Percentiles rank a stretch among this genome's conserved stretches.
Conservation (phyloP, 805 yeast genomes). For the Clavispora carvajalis region DNA sequence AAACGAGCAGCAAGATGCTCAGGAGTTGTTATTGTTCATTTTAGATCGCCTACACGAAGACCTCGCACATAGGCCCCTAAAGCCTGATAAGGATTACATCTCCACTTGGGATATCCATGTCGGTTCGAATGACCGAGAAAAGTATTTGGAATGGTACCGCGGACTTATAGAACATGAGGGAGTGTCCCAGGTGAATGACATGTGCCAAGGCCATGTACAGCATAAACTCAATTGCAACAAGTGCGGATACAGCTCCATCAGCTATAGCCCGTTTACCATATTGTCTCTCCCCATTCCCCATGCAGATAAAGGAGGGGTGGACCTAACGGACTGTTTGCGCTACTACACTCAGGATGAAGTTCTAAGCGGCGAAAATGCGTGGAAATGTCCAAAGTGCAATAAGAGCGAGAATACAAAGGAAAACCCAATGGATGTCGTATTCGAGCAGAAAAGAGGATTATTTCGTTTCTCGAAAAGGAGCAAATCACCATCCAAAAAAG, state of each 20-base stretch:
- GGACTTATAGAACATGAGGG: constrained; percentile 51
- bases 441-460: constrained; percentile 31
- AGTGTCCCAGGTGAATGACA: constrained; percentile 57
- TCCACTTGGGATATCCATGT: constrained; percentile 29
- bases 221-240: constrained; percentile 56
- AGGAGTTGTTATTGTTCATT: constrained; percentile 64
- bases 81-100: constrained; percentile 18
- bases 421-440: constrained; percentile 24
- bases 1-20: constrained; percentile 75
- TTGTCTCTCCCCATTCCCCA: constrained; percentile 58
- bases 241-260: constrained; percentile 58
- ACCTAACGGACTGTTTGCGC: constrained; percentile 58
- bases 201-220: constrained; percentile 71
- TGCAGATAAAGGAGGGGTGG: constrained; percentile 19
- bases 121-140: constrained; percentile 33
- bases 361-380: constrained; percentile 69
- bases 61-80: constrained; percentile 28
- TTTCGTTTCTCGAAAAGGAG: constrained; percentile 30
- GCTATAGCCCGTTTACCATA: constrained; percentile 58
- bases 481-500: constrained; percentile 28
- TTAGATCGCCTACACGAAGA: constrained; percentile 70
- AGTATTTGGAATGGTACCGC: constrained; percentile 60
- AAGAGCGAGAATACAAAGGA: constrained; percentile 16
- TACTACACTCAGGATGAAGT: constrained; percentile 62
- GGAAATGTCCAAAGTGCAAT: constrained; percentile 76